Evolutionary conservation across 2,329 filamentous ascomycete species (phyloP).

Genomic region (Furcasterigmium sp.): DNA sequence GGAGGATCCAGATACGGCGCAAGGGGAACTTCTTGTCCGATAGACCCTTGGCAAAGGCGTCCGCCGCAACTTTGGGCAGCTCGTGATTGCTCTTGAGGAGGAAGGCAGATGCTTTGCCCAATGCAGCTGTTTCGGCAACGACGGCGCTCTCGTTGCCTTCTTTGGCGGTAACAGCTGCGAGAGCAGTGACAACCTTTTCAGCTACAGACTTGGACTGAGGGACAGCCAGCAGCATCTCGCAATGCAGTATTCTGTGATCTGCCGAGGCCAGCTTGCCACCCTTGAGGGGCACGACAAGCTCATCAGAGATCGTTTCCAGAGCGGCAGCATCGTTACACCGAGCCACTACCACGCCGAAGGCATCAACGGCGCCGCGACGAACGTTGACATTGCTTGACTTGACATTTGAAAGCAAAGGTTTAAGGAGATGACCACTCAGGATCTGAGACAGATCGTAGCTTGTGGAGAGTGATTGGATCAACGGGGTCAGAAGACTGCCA

Average conservation of each 20-base stretch:
- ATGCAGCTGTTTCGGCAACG: slow-evolving; percentile 65
- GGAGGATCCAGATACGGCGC: slow-evolving; percentile 75
- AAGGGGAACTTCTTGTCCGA: slow-evolving; percentile 77
- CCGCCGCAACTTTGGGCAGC: slow-evolving; percentile 61
- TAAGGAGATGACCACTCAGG: slow-evolving; percentile 68
- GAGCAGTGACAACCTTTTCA: slow-evolving; percentile 58
- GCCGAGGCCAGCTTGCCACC: slow-evolving; percentile 76
- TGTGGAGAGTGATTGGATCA: slow-evolving; percentile 65
- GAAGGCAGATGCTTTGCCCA: slow-evolving; percentile 60
- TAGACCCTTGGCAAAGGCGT: slow-evolving; percentile 74
- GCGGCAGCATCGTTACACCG: slow-evolving; percentile 52
- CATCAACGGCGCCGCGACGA: slow-evolving; percentile 67
- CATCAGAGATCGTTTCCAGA: slow-evolving; percentile 66
- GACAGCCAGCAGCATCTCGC: slow-evolving; percentile 69
- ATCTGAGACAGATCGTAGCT: slow-evolving; percentile 73
- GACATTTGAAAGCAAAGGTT: slow-evolving; percentile 81
- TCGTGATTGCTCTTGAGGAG: slow-evolving; percentile 56
- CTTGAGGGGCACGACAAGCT: slow-evolving; percentile 76
- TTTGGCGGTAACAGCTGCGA: slow-evolving; percentile 68
- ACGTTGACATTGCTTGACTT: slow-evolving; percentile 83
- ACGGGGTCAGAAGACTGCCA: slow-evolving; percentile 67
- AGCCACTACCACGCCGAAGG: slow-evolving; percentile 66
- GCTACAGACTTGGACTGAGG: slow-evolving; percentile 57
- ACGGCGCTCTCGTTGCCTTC: slow-evolving; percentile 86
- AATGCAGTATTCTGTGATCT: slow-evolving; percentile 79